Conservation (phyloP, 2,329 filamentous ascomycete genomes). For the Chaetomium sp. region DNA sequence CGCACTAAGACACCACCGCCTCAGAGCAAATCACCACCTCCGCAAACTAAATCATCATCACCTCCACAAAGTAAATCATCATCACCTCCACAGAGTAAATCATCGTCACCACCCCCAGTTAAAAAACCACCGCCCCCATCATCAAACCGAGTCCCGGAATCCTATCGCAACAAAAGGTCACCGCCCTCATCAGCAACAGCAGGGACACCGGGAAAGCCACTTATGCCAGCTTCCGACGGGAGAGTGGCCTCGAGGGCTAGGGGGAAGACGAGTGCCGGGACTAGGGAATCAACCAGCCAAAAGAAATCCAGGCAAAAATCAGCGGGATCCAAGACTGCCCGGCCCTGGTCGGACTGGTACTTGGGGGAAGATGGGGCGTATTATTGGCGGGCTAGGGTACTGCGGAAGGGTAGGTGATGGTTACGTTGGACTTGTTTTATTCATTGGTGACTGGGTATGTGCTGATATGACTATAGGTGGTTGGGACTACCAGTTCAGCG, state of each 20-base stretch:
- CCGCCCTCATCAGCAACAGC: not conserved
- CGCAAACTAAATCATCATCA: too few relatives aligned
- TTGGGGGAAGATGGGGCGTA: conserved; percentile 12
- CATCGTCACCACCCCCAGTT: too few relatives aligned
- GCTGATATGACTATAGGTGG: conserved; percentile 9
- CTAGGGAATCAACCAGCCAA: conserved; percentile 27
- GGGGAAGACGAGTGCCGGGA: not conserved
- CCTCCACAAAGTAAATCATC: too few relatives aligned
- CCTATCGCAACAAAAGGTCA: conserved; percentile 1
- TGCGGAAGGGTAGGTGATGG: conserved; percentile 8
- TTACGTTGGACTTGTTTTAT: not conserved
- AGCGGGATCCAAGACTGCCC: not conserved
- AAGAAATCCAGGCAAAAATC: conserved; percentile 15
- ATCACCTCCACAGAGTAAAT: too few relatives aligned
- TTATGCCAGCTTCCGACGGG: conserved; percentile 3
- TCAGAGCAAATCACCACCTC: too few relatives aligned
- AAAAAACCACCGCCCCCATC: not conserved
- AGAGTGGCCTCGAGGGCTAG: not conserved
- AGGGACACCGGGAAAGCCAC: not conserved
- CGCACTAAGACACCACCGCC: not conserved
- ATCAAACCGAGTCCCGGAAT: conserved; percentile 2
- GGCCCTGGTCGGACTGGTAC: conserved; percentile 21
- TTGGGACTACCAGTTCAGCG: conserved; percentile 17
- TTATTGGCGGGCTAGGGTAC: conserved; percentile 18
- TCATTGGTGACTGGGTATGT: not conserved